Evolutionary conservation across 495 filamentous ascomycete species (phyloP), one percentile per base, ranked within the genome.

Genomic region (Delitschia confertaspora): DNA sequence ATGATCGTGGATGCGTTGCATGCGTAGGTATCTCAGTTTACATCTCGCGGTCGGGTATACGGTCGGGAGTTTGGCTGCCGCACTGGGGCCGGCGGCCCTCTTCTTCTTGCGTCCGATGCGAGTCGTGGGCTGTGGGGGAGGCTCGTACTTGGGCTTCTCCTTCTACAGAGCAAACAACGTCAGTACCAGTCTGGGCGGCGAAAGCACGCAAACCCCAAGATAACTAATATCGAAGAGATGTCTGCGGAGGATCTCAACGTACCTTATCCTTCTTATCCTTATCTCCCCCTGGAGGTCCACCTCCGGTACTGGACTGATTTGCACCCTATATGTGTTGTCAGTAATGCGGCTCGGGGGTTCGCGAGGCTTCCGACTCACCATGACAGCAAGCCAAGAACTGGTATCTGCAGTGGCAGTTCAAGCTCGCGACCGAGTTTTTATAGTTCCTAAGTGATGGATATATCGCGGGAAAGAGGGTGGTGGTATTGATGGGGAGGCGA

Each of bases 101-200:
- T 88, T 88, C 78, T 96, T 96, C 80, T 88, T 93, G 51, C 89
- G 83, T n/a, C 91, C 91, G 62, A 99, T 82, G 60, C 91, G 88
- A 45, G 91, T 96, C 24, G 91, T 98, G 30, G 91, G 91, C 47
- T 85, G 83, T 62, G 93, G 93, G 45, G 91, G 91, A 34, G 91
- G 91, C 63, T 99, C 91, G 71, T 99, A 96, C 81, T 86, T 95
- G 49, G 93, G 91, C 77, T 96, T 96, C 34, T 96, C 87, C 74
- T 99, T 95, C 88, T 96, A 60, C 55, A 64, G 38, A 46, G 13
- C 36, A 41, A 35, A 33, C 14, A 29, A 3, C 13, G 41, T 55
- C 38, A 55, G 51, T 46, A 38, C 25, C 9, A 32, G 23, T 8
- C 31, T 38, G 37, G 49, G 33, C 47, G 45, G 42, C 21, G 10